phyloP scores from a whole-genome alignment of 306 rosid species.

The Erythrophleum fordii region DNA sequence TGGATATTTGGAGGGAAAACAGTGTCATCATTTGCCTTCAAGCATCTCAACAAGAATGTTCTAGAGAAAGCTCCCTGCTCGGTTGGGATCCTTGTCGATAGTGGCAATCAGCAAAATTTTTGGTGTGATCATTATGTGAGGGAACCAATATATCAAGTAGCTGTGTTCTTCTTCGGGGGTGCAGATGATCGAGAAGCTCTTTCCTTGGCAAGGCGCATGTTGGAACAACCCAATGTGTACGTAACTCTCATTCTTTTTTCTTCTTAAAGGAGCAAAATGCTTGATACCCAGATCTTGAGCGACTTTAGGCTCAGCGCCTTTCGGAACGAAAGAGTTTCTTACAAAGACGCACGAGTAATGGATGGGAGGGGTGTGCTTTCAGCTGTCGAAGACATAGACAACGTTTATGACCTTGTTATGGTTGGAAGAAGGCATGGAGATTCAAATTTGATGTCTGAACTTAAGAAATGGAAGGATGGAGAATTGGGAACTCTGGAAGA shows the following conservation, averaged over 20 bases:
- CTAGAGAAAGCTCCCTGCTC: constrained; percentile 87
- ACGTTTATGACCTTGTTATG: constrained; percentile 57
- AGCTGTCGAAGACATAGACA: constrained; percentile 47
- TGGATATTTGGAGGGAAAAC: constrained; percentile 44
- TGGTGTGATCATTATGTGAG: constrained; percentile 28
- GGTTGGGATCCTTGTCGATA: constrained; percentile 70
- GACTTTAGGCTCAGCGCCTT: constrained; percentile 62
- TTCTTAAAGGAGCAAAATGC: constrained; percentile 55
- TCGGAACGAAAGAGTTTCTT: constrained; percentile 55
- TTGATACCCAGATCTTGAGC: constrained; percentile 56
- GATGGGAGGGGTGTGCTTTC: constrained; percentile 45
- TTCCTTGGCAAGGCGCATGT: constrained; percentile 63
- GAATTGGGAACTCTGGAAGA: constrained; percentile 68
- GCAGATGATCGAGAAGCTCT: constrained; percentile 72
- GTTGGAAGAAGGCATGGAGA: constrained; percentile 67
- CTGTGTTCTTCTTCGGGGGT: constrained; percentile 71
- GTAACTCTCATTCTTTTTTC: constrained; percentile 55
- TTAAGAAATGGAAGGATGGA: constrained; percentile 50
- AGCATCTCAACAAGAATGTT: constrained; percentile 60
- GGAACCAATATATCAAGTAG: constrained; percentile 46
- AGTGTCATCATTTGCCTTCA: constrained; percentile 44
- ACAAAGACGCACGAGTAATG: constrained; percentile 38
- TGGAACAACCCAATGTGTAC: constrained; percentile 48
- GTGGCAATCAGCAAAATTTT: constrained; percentile 47
- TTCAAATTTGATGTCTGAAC: constrained; percentile 54